Percentiles rank a stretch among this genome's conserved stretches.
Conservation (phyloP, 2,329 filamentous ascomycete genomes). For the Lachnellula cervina region DNA sequence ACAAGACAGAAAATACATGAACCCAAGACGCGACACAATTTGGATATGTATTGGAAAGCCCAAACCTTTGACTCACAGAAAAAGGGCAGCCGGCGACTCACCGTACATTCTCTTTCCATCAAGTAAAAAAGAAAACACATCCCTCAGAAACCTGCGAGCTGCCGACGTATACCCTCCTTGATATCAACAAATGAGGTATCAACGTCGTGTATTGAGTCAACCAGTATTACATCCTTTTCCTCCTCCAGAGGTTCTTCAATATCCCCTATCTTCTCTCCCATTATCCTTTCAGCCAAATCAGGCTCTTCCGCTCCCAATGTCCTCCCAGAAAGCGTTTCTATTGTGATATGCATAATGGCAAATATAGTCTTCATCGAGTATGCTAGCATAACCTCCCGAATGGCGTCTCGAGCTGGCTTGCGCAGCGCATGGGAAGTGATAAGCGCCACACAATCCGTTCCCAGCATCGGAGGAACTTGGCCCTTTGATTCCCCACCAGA, state of each 20-base stretch:
- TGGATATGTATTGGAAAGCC: too few relatives aligned
- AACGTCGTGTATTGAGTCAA: slow-evolving; percentile 9
- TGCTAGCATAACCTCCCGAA: slow-evolving; percentile 5
- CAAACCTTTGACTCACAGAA: too few relatives aligned
- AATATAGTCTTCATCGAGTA: slow-evolving; percentile 1
- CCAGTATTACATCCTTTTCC: slow-evolving; percentile 8
- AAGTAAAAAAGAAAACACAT: too few relatives aligned
- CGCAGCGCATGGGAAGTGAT: slow-evolving; percentile 5
- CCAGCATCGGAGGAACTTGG: background rate
- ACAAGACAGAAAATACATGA: too few relatives aligned
- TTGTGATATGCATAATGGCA: slow-evolving; percentile 9
- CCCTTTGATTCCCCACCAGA: background rate
- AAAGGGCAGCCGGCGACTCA: too few relatives aligned
- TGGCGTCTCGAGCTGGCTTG: slow-evolving; percentile 5
- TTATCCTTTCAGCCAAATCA: slow-evolving; percentile 9
- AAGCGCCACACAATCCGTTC: slow-evolving; percentile 2
- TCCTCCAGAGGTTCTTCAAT: slow-evolving; percentile 6
- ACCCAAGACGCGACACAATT: too few relatives aligned
- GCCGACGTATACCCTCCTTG: slow-evolving; percentile 4
- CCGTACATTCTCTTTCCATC: too few relatives aligned
- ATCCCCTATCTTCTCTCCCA: slow-evolving; percentile 9
- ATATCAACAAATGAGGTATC: slow-evolving; percentile 6
- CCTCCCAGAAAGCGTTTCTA: slow-evolving; percentile 10
- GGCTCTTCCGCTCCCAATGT: slow-evolving; percentile 9
- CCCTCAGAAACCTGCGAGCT: background rate